phyloP scores from a whole-genome alignment of 208 protist species.

The Trypanosoma brucei region DNA sequence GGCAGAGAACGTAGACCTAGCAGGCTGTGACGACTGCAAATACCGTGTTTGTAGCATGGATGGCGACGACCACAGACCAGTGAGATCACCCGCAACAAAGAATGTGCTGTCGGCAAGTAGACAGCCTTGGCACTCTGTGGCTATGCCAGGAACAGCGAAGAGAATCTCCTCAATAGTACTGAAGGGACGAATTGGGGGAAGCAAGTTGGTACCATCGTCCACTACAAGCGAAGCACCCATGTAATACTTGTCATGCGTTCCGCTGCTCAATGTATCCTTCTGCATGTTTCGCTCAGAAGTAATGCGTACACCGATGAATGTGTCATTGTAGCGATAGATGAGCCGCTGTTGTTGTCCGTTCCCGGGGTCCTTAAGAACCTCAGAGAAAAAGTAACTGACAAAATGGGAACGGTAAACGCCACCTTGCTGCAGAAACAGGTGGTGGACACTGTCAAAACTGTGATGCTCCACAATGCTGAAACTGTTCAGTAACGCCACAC shows the following conservation, averaged over 20 bases:
- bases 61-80: constrained; percentile 53
- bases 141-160: constrained; percentile 83
- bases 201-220: background rate
- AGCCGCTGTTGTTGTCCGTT: constrained; percentile 41
- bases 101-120: constrained; percentile 84
- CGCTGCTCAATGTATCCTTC: background rate
- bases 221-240: background rate
- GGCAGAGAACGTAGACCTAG: constrained; percentile 27
- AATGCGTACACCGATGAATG: constrained; percentile 59
- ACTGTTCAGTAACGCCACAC: constrained; percentile 78
- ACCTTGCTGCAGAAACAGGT: constrained; percentile 66
- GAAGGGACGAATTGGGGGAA: constrained; percentile 66
- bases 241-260: background rate
- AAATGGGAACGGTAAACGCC: constrained; percentile 83
- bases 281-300: constrained; percentile 30
- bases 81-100: constrained; percentile 76
- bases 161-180: constrained; percentile 83
- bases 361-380: constrained; percentile 35
- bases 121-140: constrained; percentile 80
- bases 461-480: constrained; percentile 87
- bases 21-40: constrained; percentile 14
- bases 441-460: constrained; percentile 64
- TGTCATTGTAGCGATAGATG: constrained; percentile 70
- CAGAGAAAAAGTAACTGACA: constrained; percentile 67
- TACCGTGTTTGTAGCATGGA: background rate